phyloP scores from a whole-genome alignment of 1,139 yeast species.

The Ashbya aceris region DNA sequence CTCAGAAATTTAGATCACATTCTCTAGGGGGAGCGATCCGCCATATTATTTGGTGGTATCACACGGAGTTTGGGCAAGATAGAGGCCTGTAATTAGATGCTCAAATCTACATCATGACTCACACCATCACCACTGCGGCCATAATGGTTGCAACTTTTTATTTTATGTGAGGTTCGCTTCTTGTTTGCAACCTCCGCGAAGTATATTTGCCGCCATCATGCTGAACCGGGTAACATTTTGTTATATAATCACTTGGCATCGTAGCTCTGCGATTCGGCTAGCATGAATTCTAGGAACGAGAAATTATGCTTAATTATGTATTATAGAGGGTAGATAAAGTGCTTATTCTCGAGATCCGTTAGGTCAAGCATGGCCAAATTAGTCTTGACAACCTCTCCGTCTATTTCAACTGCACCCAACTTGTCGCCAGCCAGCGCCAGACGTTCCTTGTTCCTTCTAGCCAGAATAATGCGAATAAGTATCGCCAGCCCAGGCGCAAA shows the following conservation, averaged over 20 bases:
- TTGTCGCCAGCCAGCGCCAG: conserved; percentile 8
- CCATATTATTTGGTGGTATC: conserved; percentile 49
- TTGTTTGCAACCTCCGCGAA: no score
- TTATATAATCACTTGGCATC: no score
- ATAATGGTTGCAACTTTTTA: no score
- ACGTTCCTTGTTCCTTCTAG: conserved; percentile 33
- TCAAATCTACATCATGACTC: conserved; percentile 51
- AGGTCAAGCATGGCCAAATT: conserved; percentile 38
- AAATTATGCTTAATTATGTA: background rate
- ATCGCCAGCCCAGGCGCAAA: conserved; percentile 34
- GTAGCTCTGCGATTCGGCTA: no score
- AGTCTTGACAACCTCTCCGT: conserved; percentile 28
- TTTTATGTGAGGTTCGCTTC: no score
- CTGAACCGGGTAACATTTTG: no score
- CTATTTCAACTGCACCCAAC: conserved; percentile 26
- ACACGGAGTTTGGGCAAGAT: conserved; percentile 51
- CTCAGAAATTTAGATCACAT: conserved; percentile 53
- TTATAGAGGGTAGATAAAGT: conserved; percentile 37
- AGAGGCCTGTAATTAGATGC: conserved; percentile 46
- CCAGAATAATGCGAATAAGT: conserved; percentile 34
- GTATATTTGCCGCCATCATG: no score
- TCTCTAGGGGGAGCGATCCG: conserved; percentile 51
- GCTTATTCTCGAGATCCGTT: conserved; percentile 40
- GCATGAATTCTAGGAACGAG: background rate
- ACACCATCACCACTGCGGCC: conserved; percentile 53